Percentiles rank a stretch among this genome's conserved stretches.
These are phyloP conservation scores for Fraxinus angustifolia DNA, from an alignment of 305 asterid species.

Conservation along the genomic window DNA sequence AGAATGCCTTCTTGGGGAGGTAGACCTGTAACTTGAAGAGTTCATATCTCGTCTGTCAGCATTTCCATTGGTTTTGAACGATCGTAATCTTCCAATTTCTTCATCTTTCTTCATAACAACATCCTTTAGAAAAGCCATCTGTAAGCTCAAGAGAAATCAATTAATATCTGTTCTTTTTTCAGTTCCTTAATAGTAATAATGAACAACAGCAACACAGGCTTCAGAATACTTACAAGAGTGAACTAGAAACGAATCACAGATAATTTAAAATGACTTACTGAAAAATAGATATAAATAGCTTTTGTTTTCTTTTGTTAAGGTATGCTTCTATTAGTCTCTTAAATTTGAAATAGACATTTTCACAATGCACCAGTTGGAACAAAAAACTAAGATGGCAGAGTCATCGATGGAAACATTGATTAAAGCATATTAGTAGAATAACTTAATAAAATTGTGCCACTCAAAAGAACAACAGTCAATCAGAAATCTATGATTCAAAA, in stretches of 20 bases:
- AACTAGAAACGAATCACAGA: neutral
- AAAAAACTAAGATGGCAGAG: neutral
- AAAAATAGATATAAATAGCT: neutral
- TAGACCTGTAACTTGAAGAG: constrained; percentile 52
- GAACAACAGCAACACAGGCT: neutral
- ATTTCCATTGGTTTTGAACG: constrained; percentile 37
- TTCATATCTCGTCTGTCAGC: constrained; percentile 45
- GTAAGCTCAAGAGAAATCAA: constrained; percentile 26
- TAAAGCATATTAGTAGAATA: neutral
- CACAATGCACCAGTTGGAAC: neutral
- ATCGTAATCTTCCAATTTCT: constrained; percentile 58
- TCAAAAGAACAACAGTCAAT: neutral
- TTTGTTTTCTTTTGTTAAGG: neutral
- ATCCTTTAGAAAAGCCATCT: constrained; percentile 75
- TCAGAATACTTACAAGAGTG: neutral
- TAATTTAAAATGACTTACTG: neutral
- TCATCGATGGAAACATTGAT: neutral
- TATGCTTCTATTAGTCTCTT: neutral
- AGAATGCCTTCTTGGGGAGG: constrained; percentile 65
- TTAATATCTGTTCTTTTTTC: neutral
- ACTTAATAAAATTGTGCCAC: neutral
- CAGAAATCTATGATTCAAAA: neutral
- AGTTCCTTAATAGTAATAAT: neutral
- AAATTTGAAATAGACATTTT: neutral
- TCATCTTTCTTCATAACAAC: constrained; percentile 68